Conservation (phyloP, 768 basidiomycete genomes). For the Leccinum truebloodii region DNA sequence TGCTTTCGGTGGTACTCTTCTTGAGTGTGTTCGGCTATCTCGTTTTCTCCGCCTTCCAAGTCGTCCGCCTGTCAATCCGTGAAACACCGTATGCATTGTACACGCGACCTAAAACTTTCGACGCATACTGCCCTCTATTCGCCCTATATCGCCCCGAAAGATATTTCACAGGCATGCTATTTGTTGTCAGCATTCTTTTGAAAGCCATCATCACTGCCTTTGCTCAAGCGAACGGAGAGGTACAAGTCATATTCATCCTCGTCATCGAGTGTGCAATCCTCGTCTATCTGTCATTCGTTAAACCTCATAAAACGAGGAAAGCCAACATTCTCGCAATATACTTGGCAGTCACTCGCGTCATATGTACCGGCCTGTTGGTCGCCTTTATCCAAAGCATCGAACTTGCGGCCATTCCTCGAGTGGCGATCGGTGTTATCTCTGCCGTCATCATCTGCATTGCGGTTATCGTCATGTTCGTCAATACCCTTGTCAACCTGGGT, state of each 20-base stretch:
- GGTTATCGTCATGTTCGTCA: conserved; percentile 67
- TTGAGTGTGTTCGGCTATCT: conserved; percentile 52
- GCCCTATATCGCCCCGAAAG: conserved; percentile 65
- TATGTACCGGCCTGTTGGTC: conserved; percentile 70
- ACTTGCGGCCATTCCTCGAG: conserved; percentile 75
- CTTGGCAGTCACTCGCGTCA: conserved; percentile 65
- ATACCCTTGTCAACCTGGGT: conserved; percentile 55
- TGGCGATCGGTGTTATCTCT: conserved; percentile 75
- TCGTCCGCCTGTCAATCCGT: conserved; percentile 48
- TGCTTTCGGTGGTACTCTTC: conserved; percentile 75
- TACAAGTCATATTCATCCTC: conserved; percentile 68
- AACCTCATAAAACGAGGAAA: conserved; percentile 67
- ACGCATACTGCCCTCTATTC: conserved; percentile 58
- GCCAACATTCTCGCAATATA: conserved; percentile 71
- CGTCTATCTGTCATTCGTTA: conserved; percentile 49
- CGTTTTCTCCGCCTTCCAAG: conserved; percentile 47
- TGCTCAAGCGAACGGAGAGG: conserved; percentile 57
- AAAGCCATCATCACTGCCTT: conserved; percentile 75
- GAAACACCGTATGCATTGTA: conserved; percentile 41
- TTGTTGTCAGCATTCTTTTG: conserved; percentile 59
- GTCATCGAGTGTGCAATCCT: conserved; percentile 67
- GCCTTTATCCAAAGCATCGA: conserved; percentile 69
- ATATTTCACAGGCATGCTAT: conserved; percentile 64
- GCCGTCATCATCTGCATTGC: conserved; percentile 73
- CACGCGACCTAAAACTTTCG: conserved; percentile 38